Percentiles rank a stretch among this genome's conserved stretches.
phyloP scores from a whole-genome alignment of 1,139 yeast genomes.

The Scheffersomyces quercinus region DNA sequence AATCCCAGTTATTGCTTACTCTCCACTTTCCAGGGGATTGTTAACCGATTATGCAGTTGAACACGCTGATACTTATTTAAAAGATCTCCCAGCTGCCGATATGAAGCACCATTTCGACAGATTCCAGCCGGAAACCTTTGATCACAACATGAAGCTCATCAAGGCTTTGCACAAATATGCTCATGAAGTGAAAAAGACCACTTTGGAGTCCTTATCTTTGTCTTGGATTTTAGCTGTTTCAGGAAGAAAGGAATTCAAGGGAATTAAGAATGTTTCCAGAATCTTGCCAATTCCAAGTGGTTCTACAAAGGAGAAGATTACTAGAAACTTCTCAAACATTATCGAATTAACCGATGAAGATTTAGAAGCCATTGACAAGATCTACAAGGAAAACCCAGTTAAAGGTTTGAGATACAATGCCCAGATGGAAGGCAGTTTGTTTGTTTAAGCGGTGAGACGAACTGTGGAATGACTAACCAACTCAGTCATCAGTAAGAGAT shows the following conservation, averaged over 20 bases:
- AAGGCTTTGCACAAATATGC: slow-evolving; percentile 46
- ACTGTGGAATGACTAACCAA: no score
- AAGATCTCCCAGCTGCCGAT: slow-evolving; percentile 55
- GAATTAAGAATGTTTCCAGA: slow-evolving; percentile 46
- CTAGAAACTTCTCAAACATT: slow-evolving; percentile 52
- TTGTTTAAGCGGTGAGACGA: not conserved
- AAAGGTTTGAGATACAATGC: slow-evolving; percentile 53
- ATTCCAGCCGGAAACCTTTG: slow-evolving; percentile 57
- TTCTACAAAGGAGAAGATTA: slow-evolving; percentile 56
- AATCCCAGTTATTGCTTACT: slow-evolving; percentile 75
- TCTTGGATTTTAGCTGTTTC: slow-evolving; percentile 62
- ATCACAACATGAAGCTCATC: slow-evolving; percentile 51
- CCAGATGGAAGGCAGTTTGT: slow-evolving; percentile 4
- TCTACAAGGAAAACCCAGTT: slow-evolving; percentile 38
- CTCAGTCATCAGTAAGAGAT: no score
- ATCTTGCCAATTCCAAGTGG: slow-evolving; percentile 82
- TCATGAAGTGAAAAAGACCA: slow-evolving; percentile 44
- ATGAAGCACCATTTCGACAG: slow-evolving; percentile 54
- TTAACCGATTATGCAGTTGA: slow-evolving; percentile 61
- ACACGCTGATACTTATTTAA: slow-evolving; percentile 28
- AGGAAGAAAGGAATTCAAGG: slow-evolving; percentile 25
- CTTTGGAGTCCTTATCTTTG: slow-evolving; percentile 69
- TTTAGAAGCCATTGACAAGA: slow-evolving; percentile 47
- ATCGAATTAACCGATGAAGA: slow-evolving; percentile 54
- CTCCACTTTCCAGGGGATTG: slow-evolving; percentile 81